Evolutionary conservation across 352 stramenopile genomes (phyloP), one percentile per base, ranked within the genome.

Genomic region (Globisporangium irregulare): DNA sequence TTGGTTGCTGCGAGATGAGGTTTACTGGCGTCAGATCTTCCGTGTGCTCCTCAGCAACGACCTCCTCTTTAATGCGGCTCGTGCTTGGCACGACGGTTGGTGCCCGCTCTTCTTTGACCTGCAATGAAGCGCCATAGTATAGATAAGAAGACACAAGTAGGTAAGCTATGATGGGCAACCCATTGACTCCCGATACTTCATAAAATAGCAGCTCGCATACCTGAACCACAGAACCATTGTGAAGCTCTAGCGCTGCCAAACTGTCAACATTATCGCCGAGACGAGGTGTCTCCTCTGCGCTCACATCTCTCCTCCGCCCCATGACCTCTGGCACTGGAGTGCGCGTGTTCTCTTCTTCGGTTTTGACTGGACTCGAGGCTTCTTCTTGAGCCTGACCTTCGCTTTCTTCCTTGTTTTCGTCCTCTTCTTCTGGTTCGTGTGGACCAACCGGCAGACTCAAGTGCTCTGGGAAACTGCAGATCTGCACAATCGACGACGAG

Each of bases 391-490:
- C 18, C 43, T 56, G n/a, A 56, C 3, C 56, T 27, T 24, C n/a
- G 27, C 50, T 24, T 38, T 27, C 0, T 15, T 72, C 62, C 9
- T 46, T 69, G 29, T 68, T 55, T 18, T 82, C 64, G 0, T 77
- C 53, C 12, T 73, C 54, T 24, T 34, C 71, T 50, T 72, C 66
- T 53, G 71, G 43, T 20, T 77, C 63, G 18, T 41, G 29, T 24
- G 75, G 58, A 41, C 55, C 69, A 51, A 65, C 18, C 62, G 32
- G 67, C 9, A 91, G 43, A 66, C 83, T 92, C 46, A 92, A 66
- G 59, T 91, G 82, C n/a, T 93, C 82, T 1, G 83, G 86, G 58
- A 86, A 92, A 54, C 82, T 90, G 63, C 79, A 80, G 57, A 83
- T 72, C 61, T 81, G 81, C 20, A 84, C 43, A 12, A 51, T 60